These are phyloP conservation scores for Coccinonectria pachysandricola DNA, from an alignment of 2,329 filamentous ascomycete species.

Conservation along the genomic window DNA sequence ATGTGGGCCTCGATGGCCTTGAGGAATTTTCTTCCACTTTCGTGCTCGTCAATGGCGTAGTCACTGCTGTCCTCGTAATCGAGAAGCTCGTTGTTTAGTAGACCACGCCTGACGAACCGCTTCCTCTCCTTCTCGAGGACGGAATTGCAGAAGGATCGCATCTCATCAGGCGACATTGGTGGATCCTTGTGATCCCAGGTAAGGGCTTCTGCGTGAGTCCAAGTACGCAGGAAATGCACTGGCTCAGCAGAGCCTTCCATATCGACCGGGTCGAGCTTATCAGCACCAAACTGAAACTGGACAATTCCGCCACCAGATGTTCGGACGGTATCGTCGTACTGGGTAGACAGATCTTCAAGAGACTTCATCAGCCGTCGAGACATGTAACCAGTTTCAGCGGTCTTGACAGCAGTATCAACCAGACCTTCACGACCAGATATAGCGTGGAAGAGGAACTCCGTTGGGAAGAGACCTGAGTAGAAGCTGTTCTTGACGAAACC, in stretches of 20 bases:
- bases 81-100: conserved; percentile 52
- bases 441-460: conserved; percentile 95
- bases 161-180: conserved; percentile 64
- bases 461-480: conserved; percentile 81
- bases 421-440: conserved; percentile 97
- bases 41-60: conserved; percentile 63
- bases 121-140: conserved; percentile 58
- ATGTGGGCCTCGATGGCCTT: conserved; percentile 68
- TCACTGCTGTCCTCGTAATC: conserved; percentile 61
- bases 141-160: conserved; percentile 55
- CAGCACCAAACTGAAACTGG: conserved; percentile 95
- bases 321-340: conserved; percentile 90
- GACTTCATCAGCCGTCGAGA: conserved; percentile 97
- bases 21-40: conserved; percentile 75
- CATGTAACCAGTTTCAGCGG: conserved; percentile 98
- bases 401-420: conserved; percentile 98
- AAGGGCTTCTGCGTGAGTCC: conserved; percentile 64
- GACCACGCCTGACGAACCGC: conserved; percentile 49
- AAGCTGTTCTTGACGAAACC: conserved; percentile 97
- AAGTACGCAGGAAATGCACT: conserved; percentile 85
- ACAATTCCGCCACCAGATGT: conserved; percentile 84
- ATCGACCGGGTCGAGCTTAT: conserved; percentile 89
- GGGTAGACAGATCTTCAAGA: conserved; percentile 82
- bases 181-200: conserved; percentile 72
- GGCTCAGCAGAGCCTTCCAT: conserved; percentile 94